Conservation (phyloP, 805 yeast species). For the Cyberlindnera nakhonratchasimensis region DNA sequence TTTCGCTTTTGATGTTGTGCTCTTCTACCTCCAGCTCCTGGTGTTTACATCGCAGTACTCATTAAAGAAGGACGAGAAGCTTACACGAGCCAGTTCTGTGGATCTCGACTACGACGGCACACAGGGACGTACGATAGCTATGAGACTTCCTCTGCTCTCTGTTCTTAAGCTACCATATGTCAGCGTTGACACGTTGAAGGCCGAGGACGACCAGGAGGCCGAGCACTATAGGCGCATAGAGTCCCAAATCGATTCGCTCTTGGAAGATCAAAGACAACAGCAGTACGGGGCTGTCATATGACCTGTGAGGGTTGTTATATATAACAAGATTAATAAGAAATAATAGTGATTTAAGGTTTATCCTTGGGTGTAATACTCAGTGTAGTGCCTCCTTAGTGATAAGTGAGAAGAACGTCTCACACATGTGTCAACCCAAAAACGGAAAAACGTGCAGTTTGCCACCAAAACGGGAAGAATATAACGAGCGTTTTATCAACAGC, state of each 20-base stretch:
- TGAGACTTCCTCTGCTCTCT: conserved; percentile 13
- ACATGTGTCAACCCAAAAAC: too few species aligned
- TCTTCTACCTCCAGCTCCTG: conserved; percentile 20
- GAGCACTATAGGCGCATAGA: conserved; percentile 5
- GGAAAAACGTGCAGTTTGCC: too few species aligned
- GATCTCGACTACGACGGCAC: conserved; percentile 24
- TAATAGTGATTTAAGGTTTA: too few species aligned
- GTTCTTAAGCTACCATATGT: conserved; percentile 17
- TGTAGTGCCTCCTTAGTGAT: too few species aligned
- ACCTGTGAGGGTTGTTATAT: too few species aligned
- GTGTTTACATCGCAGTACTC: conserved; percentile 16
- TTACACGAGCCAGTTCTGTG: not conserved
- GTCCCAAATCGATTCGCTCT: conserved; percentile 9
- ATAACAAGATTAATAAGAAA: too few species aligned
- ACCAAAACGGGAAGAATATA: too few species aligned
- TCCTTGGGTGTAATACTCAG: too few species aligned
- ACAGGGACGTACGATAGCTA: conserved; percentile 21
- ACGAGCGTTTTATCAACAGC: too few species aligned
- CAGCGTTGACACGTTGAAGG: conserved; percentile 13
- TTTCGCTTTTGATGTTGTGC: conserved; percentile 12
- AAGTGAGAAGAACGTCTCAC: too few species aligned
- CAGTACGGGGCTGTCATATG: conserved; percentile 6
- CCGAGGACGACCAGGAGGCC: conserved; percentile 14
- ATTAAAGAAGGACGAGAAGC: conserved; percentile 3
- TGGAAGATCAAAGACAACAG: conserved; percentile 7